Base-by-base conservation (phyloP, 768 basidiomycete genomes). In the Lentinula detonsa region DNA sequence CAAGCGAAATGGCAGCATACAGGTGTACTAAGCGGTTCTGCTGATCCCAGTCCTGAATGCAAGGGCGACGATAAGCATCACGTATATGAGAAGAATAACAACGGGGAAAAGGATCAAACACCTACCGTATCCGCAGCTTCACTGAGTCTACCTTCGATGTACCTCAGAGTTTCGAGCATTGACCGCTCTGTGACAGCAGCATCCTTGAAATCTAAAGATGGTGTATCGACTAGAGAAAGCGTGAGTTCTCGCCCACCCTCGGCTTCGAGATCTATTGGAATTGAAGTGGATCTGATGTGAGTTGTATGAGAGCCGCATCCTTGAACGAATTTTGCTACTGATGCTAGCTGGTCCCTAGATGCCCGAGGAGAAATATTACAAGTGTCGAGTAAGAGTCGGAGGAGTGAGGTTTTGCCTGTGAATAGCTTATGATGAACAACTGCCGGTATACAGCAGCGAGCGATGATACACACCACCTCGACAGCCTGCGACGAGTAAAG, bases 311-410 rank as follows among this genome's bases (percentile, higher is more conserved):
- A 81, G 65, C 78, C 83, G 76, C 74, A 88, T 57, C 86, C 87
- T 69, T 90, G 89, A 16, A 90, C 86, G 73, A 93, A 91, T 75
- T 87, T 88, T 65, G 90, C 90, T 70, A 91, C 85, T 69, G 85
- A 85, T 57, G 84, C 82, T 65, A 90, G 84, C 78, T 93, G 90
- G 69, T 90, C 90, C 69, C 85, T 86, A 52, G 83, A 78, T 58
- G 85, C 82, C 21, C 77, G 70, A 43, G 80, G 75, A 13, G 89
- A 82, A 68, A 93, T 78, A 70, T 82, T 77, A 77, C 82, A 82
- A 65, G 92, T 91, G 78, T 92, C 90, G 72, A 93, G 83, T 65
- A 94, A 80, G 68, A 93, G 88, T 61, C 90, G 85, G 69, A 93
- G 86, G 69, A 94, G 90, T 63, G 90, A 87, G 23, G 91, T 91